Evolutionary conservation across 2,329 filamentous ascomycete species (phyloP).

Genomic region (Botrytis fabae): DNA sequence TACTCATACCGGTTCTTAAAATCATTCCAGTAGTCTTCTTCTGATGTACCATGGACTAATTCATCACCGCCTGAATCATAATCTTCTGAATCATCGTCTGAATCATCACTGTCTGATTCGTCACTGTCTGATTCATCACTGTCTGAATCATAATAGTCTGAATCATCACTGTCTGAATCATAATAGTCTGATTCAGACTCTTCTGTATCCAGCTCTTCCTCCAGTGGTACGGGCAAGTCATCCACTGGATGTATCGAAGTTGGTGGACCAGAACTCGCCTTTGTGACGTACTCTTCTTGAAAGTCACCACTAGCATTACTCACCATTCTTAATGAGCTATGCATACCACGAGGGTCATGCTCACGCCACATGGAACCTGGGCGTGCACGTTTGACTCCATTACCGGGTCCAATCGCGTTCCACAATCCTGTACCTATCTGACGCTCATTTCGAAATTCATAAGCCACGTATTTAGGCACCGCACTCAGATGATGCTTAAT

Average conservation of each 20-base stretch:
- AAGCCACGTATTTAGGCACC: not conserved
- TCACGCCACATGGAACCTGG: not conserved
- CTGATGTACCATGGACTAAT: too few relatives aligned
- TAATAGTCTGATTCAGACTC: not conserved
- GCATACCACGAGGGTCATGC: not conserved
- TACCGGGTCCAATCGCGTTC: not conserved
- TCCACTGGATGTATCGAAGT: not conserved
- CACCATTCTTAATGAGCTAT: constrained; percentile 3
- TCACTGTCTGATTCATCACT: not conserved
- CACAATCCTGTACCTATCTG: not conserved
- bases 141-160: too few relatives aligned
- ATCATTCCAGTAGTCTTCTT: not conserved
- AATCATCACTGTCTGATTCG: too few relatives aligned
- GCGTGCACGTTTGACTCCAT: not conserved
- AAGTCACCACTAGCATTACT: not conserved
- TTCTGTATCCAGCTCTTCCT: not conserved
- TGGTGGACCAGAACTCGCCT: not conserved
- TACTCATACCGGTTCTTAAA: not conserved
- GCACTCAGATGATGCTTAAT: not conserved
- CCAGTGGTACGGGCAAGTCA: not conserved
- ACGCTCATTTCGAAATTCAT: accelerated
- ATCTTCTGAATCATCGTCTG: not conserved
- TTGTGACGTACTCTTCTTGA: not conserved
- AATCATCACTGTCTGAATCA: too few relatives aligned
- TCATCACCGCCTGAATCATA: too few relatives aligned